These are phyloP conservation scores for Colletotrichum lindemuthianum DNA, from an alignment of 2,329 filamentous ascomycete species.

Conservation along the genomic window DNA sequence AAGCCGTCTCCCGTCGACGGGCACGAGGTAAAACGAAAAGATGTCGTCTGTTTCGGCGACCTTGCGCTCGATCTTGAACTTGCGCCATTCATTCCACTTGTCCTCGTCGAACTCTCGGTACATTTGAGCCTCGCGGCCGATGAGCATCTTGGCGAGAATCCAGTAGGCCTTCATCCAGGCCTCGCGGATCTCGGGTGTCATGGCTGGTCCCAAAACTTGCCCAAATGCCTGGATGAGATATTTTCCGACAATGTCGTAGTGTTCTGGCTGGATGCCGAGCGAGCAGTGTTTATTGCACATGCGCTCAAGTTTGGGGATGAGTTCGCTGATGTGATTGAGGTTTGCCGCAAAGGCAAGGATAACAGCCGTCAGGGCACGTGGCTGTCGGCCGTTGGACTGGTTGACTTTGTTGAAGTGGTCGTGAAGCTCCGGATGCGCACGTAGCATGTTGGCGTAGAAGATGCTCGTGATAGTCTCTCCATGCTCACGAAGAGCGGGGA, in stretches of 20 bases:
- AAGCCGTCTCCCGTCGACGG: slow-evolving; percentile 68
- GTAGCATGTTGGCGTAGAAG: slow-evolving; percentile 78
- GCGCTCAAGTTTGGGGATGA: slow-evolving; percentile 63
- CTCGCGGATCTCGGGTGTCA: slow-evolving; percentile 70
- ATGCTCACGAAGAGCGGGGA: slow-evolving; percentile 74
- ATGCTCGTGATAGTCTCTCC: slow-evolving; percentile 74
- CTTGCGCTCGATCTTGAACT: slow-evolving; percentile 73
- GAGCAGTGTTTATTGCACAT: slow-evolving; percentile 80
- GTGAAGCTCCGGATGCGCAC: slow-evolving; percentile 72
- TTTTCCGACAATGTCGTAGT: slow-evolving; percentile 77
- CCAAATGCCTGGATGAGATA: slow-evolving; percentile 75
- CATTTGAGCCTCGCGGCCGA: slow-evolving; percentile 70
- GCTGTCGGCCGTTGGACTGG: slow-evolving; percentile 40
- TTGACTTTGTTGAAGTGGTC: slow-evolving; percentile 71
- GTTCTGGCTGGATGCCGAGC: slow-evolving; percentile 72
- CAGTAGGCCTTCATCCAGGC: slow-evolving; percentile 80
- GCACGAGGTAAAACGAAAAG: slow-evolving; percentile 75
- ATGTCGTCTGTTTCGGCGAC: slow-evolving; percentile 74
- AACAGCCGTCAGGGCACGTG: slow-evolving; percentile 39
- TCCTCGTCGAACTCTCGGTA: slow-evolving; percentile 65
- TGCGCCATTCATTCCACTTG: slow-evolving; percentile 72
- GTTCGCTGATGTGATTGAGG: slow-evolving; percentile 70
- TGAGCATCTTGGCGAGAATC: slow-evolving; percentile 78
- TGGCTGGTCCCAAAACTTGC: slow-evolving; percentile 71
- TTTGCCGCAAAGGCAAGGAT: slow-evolving; percentile 78